Evolutionary conservation across 192 early-diverging fungal genomes (phyloP), one percentile per base, ranked within the genome.

Genomic region (Backusella luteola): DNA sequence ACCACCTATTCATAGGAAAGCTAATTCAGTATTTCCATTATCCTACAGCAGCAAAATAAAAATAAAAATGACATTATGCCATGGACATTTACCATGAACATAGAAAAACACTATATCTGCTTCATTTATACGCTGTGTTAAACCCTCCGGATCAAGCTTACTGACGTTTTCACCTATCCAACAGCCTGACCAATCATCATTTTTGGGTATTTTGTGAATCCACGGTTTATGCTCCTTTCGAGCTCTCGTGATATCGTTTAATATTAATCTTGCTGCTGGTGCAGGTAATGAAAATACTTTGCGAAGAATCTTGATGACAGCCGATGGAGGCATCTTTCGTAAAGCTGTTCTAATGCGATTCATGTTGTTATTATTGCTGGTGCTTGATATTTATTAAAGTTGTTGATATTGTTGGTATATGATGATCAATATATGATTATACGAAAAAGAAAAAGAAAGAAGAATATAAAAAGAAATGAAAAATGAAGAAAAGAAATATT

Each of bases 81-180:
- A 56, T 56, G 53, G 34, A 39, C 38, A 26, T 17, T 44, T 75
- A 81, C 82, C 82, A 52, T 84, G 82, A 4, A 84, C 79, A 69
- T 80, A 77, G 66, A 84, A 84, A 6, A 84, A 52, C 6, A 84
- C 44, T 0, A 84, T 76, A 73, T 84, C 79, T 72, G 79, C 76
- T 42, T 66, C 71, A 19, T 80, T 53, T 4, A 80, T 67, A 6
- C 79, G 32, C 36, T 71, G 42, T 29, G 42, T 14, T 17, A 84
- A 67, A 8, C 35, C 66, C 17, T 49, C 67, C 32, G 63, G 63
- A 46, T 67, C 52, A 8, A 80, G 14, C 5, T 29, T 56, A 63
- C 36, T 5, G 21, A 84, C 34, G 17, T 78, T 52, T 69, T 84
- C 82, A 49, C 79, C 82, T 21, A 84, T 80, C 82, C 82, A 84